phyloP scores from a whole-genome alignment of 2,329 filamentous ascomycete species.

The Paracorniculantispora psalliotae region DNA sequence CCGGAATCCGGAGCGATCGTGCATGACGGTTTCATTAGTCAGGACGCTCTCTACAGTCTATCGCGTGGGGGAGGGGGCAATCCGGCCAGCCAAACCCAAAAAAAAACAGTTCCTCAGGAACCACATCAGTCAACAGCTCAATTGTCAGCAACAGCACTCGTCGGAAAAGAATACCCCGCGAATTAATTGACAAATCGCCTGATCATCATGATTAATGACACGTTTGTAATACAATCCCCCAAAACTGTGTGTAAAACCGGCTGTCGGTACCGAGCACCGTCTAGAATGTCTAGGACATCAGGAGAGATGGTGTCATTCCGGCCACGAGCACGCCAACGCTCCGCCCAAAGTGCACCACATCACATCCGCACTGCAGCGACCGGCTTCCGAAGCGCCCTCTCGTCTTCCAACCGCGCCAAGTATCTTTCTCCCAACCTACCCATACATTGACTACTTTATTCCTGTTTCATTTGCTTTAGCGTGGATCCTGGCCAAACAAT shows the following conservation, averaged over 20 bases:
- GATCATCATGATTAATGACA: too few relatives aligned
- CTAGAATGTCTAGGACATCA: background rate
- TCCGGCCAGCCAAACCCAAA: too few relatives aligned
- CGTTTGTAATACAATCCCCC: background rate
- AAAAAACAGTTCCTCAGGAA: too few relatives aligned
- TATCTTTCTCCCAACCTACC: background rate
- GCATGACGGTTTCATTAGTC: too few relatives aligned
- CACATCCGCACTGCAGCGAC: background rate
- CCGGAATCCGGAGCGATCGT: constrained; percentile 4
- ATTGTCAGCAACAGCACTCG: too few relatives aligned
- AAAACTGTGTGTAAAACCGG: background rate
- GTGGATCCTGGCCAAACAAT: constrained; percentile 5
- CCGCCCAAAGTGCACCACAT: constrained; percentile 5
- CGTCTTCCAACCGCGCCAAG: background rate
- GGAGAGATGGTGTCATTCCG: constrained; percentile 11
- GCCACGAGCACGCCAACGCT: constrained; percentile 11
- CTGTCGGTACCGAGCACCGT: constrained; percentile 12
- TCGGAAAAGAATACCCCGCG: too few relatives aligned
- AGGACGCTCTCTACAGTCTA: too few relatives aligned
- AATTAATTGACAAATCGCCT: too few relatives aligned
- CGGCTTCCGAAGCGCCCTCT: constrained; percentile 6
- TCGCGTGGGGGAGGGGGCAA: too few relatives aligned
- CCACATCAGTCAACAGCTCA: too few relatives aligned
- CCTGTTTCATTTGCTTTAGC: background rate
- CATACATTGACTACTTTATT: background rate